A percentile compares a stretch with the other conserved stretches of the same genome.
Evolutionary conservation across 2,329 filamentous ascomycete species (phyloP).

Genomic region (Aspergillus chevalieri): DNA sequence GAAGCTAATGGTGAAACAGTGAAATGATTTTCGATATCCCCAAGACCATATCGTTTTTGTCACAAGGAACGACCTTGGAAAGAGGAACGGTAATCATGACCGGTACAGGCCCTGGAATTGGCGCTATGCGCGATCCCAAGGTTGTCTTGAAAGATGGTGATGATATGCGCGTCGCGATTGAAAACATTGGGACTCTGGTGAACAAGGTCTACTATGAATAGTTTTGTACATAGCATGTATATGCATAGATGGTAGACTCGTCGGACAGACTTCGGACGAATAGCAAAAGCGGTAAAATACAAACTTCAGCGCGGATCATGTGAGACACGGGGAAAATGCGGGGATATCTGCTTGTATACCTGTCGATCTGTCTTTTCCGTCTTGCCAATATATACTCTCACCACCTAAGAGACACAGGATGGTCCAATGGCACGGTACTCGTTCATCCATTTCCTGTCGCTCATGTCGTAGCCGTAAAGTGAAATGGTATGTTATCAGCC

Average conservation of each 20-base stretch:
- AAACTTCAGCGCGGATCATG: too few relatives aligned
- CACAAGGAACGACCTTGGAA: slow-evolving; percentile 34
- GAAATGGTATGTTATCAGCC: neutral
- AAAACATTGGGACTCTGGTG: slow-evolving; percentile 31
- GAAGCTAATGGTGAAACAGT: slow-evolving; percentile 5
- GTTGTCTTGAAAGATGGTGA: slow-evolving; percentile 33
- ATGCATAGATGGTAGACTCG: neutral
- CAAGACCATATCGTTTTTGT: slow-evolving; percentile 31
- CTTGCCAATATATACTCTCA: too few relatives aligned
- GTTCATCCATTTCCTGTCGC: neutral
- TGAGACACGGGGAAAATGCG: too few relatives aligned
- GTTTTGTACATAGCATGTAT: neutral
- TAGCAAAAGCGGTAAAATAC: neutral
- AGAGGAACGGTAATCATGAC: slow-evolving; percentile 36
- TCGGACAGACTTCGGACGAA: neutral
- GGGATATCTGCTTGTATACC: too few relatives aligned
- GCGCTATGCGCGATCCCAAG: slow-evolving; percentile 36
- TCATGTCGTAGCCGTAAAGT: slow-evolving; percentile 1
- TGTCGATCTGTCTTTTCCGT: too few relatives aligned
- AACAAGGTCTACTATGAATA: slow-evolving; percentile 36
- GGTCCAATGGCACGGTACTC: neutral
- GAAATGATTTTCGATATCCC: slow-evolving; percentile 38
- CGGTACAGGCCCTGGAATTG: slow-evolving; percentile 40
- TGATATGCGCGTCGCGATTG: slow-evolving; percentile 36
- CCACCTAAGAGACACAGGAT: too few relatives aligned